Evolutionary conservation across 139 green algal species (phyloP).

Genomic region (Edaphochlamys debaryana): DNA sequence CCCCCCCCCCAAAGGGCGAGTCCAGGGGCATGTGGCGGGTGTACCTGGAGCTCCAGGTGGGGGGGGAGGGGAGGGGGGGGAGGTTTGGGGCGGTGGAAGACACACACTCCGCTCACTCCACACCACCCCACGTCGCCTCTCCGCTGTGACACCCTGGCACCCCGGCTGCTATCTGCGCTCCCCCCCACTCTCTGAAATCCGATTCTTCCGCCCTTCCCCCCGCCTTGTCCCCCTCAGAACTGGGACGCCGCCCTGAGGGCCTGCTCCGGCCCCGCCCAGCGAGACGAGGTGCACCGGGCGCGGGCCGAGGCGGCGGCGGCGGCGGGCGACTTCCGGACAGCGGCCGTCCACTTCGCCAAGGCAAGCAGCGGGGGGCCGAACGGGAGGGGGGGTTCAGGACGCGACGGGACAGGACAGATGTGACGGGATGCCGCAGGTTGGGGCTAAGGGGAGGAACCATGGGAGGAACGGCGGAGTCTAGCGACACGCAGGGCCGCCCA

Average conservation of each 20-base stretch:
- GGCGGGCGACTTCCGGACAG: conserved; percentile 55
- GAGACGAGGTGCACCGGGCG: conserved; percentile 70
- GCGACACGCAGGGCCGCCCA: too few species aligned
- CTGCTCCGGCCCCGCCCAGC: conserved; percentile 57
- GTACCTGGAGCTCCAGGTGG: conserved; percentile 73
- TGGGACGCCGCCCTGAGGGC: conserved; percentile 58
- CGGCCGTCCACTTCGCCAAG: conserved; percentile 70
- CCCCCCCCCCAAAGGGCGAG: too few species aligned
- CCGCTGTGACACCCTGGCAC: background rate
- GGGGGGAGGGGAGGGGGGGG: background rate
- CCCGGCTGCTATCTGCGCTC: too few species aligned
- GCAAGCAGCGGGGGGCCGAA: too few species aligned
- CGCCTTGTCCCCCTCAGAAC: conserved; percentile 16
- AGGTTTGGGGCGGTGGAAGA: background rate
- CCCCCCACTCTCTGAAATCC: too few species aligned
- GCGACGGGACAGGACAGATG: too few species aligned
- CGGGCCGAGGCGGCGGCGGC: conserved; percentile 59
- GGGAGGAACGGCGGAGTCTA: too few species aligned
- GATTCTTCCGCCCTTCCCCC: too few species aligned
- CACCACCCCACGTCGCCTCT: background rate
- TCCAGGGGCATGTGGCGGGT: conserved; percentile 85
- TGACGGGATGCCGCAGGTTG: too few species aligned
- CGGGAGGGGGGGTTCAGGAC: too few species aligned
- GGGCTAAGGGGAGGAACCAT: too few species aligned
- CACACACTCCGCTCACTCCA: too few species aligned